Evolutionary conservation across 768 basidiomycete genomes (phyloP).

Genomic region (Tricholoma furcatifolium): DNA sequence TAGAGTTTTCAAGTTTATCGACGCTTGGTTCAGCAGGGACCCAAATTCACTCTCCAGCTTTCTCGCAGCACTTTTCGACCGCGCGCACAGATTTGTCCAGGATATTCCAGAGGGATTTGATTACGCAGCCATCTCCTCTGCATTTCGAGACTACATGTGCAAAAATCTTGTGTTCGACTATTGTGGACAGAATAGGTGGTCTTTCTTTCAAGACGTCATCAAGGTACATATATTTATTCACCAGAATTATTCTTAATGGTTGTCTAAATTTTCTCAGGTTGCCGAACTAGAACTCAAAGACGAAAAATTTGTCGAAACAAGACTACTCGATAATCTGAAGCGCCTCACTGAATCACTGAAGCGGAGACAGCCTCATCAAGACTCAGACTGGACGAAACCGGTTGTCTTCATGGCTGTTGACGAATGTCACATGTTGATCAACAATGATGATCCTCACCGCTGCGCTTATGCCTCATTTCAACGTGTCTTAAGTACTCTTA

Average conservation of each 20-base stretch:
- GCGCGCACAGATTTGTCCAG: not conserved
- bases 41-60: not conserved
- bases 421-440: constrained; percentile 17
- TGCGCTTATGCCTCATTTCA: not conserved
- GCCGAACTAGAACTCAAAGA: no score
- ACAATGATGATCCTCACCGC: not conserved
- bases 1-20: not conserved
- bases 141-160: not conserved
- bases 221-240: no score
- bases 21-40: not conserved
- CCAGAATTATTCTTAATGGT: no score
- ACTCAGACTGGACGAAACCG: not conserved
- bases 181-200: no score
- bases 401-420: constrained; percentile 22
- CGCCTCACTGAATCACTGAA: no score
- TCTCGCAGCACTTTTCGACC: not conserved
- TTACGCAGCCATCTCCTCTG: not conserved
- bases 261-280: no score
- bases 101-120: not conserved
- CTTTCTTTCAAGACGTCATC: no score
- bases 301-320: no score
- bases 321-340: no score
- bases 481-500: constrained; percentile 1
- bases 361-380: not conserved
- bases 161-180: not conserved